Conservation (phyloP, 306 rosid genomes). For the Cyclanthera cordifolia region DNA sequence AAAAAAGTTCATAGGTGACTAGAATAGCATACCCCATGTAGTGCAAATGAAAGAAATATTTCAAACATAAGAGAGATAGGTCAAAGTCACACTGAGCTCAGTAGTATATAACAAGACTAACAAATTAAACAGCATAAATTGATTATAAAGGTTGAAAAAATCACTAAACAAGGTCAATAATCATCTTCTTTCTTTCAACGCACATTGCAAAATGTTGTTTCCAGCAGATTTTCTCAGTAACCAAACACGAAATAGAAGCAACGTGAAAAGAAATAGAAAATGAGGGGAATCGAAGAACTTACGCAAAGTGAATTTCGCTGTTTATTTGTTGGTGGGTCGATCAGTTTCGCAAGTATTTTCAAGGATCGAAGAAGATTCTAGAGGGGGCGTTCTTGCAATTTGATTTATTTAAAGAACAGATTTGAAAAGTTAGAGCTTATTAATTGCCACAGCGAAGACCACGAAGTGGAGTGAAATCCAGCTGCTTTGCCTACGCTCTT, state of each 20-base stretch:
- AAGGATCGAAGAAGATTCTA: conserved; percentile 5
- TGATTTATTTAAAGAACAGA: background rate
- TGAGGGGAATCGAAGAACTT: background rate
- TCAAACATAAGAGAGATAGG: background rate
- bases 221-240: background rate
- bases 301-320: background rate
- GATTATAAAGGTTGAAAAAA: background rate
- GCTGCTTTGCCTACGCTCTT: background rate
- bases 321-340: background rate
- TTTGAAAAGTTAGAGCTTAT: background rate
- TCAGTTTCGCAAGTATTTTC: background rate
- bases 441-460: background rate
- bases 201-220: background rate
- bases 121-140: background rate
- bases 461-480: background rate
- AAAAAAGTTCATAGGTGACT: background rate
- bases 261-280: background rate
- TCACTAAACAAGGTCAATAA: background rate
- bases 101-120: background rate
- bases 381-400: background rate
- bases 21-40: background rate
- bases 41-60: background rate
- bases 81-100: background rate
- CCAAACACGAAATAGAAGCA: background rate
- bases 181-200: background rate